A percentile compares a stretch with the other conserved stretches of the same genome.
Evolutionary conservation across 1,139 yeast species (phyloP).

Genomic region (Geotrichum fermentans): DNA sequence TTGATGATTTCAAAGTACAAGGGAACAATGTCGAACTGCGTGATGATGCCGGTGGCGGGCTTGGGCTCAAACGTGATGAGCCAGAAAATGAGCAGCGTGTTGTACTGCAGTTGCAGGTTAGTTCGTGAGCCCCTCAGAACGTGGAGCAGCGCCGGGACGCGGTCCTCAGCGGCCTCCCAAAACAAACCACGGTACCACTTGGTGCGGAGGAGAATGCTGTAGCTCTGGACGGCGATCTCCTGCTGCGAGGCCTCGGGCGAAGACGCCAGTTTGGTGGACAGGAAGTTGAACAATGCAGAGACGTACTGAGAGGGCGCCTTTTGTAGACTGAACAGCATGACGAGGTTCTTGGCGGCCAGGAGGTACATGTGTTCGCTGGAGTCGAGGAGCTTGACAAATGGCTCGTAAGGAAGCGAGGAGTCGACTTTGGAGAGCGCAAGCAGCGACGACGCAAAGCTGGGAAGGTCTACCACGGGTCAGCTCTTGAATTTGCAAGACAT

Average conservation of each 20-base stretch:
- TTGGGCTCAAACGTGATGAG: constrained; percentile 65
- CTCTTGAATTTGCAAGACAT: not conserved
- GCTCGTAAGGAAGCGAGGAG: constrained; percentile 50
- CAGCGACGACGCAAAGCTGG: constrained; percentile 46
- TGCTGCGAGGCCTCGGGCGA: constrained; percentile 51
- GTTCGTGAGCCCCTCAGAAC: constrained; percentile 50
- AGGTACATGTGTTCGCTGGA: constrained; percentile 39
- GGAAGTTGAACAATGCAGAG: constrained; percentile 43
- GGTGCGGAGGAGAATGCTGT: constrained; percentile 56
- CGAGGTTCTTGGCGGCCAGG: constrained; percentile 36
- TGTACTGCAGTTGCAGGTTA: constrained; percentile 74
- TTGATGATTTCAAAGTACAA: constrained; percentile 62
- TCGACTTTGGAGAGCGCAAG: constrained; percentile 43
- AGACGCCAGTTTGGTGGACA: constrained; percentile 45
- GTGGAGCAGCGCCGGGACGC: constrained; percentile 53
- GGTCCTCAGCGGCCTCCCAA: constrained; percentile 47
- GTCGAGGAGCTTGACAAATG: constrained; percentile 50
- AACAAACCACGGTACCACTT: constrained; percentile 56
- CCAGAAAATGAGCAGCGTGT: constrained; percentile 77
- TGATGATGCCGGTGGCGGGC: constrained; percentile 51
- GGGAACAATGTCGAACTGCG: constrained; percentile 44
- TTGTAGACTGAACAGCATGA: constrained; percentile 29
- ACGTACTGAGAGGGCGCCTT: constrained; percentile 33
- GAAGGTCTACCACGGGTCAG: constrained; percentile 40
- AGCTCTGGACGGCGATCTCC: constrained; percentile 62